Percentiles rank a stretch among this genome's conserved stretches.
Conservation (phyloP, 352 stramenopile genomes). For the Pythium sp. region DNA sequence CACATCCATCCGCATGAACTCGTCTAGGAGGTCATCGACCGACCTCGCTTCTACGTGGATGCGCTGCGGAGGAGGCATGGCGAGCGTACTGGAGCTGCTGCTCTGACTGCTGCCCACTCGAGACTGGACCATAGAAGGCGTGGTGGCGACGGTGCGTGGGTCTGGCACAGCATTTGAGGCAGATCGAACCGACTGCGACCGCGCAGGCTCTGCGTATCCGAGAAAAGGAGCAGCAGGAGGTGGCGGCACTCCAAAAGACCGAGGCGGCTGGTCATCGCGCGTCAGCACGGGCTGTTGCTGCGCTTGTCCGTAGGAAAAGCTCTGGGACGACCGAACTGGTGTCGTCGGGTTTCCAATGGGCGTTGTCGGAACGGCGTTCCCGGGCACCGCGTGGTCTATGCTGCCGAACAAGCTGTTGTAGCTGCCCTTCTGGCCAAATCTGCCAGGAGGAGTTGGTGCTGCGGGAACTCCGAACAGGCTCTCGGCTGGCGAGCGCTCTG, state of each 20-base stretch:
- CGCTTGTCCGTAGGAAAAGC: conserved; percentile 40
- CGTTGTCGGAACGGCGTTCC: conserved; percentile 15
- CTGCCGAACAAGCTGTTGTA: conserved; percentile 51
- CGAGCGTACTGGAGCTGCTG: conserved; percentile 18
- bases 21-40: conserved; percentile 57
- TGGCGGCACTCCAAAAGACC: conserved; percentile 22
- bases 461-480: conserved; percentile 41
- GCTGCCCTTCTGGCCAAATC: conserved; percentile 25
- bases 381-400: conserved; percentile 17
- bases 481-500: conserved; percentile 25
- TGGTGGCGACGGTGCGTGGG: conserved; percentile 13
- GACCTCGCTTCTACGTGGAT: conserved; percentile 27
- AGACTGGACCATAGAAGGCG: conserved; percentile 8
- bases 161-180: conserved; percentile 12
- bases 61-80: conserved; percentile 19
- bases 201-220: conserved; percentile 45
- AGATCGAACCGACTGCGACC: conserved; percentile 43
- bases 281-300: conserved; percentile 17
- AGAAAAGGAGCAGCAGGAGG: conserved; percentile 70
- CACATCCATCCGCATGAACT: conserved; percentile 56
- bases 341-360: conserved; percentile 3
- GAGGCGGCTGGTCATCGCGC: conserved; percentile 12
- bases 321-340: conserved; percentile 35
- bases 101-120: conserved; percentile 14
- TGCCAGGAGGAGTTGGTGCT: conserved; percentile 23